Evolutionary conservation across 805 yeast species (phyloP).

Genomic region (Sugiyamaella qingdaonensis): DNA sequence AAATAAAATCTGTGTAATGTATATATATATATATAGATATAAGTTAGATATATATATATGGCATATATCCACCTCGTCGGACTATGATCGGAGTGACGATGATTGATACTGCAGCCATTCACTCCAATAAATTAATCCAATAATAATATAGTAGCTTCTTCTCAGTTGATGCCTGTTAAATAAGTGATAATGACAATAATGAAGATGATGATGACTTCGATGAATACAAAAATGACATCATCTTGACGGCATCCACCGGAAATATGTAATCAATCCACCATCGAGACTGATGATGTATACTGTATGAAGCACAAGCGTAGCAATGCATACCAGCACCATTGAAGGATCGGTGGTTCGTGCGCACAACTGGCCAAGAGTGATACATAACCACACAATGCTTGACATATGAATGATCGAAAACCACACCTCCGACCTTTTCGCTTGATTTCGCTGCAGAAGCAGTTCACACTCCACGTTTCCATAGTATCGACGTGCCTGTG

Average conservation of each 20-base stretch:
- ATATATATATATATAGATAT: too few relatives aligned
- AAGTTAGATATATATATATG: too few relatives aligned
- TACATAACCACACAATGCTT: neutral
- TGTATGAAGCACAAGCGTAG: neutral
- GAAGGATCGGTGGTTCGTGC: neutral
- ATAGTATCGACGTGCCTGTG: neutral
- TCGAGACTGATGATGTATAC: neutral
- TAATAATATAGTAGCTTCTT: too few relatives aligned
- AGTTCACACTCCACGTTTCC: neutral
- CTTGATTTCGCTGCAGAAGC: neutral
- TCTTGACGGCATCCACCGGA: slow-evolving; percentile 1
- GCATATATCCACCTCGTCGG: too few relatives aligned
- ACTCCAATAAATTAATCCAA: too few relatives aligned
- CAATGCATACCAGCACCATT: neutral
- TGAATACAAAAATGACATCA: neutral
- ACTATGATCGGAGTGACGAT: too few relatives aligned
- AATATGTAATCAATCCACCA: neutral
- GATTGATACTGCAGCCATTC: too few relatives aligned
- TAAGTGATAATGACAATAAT: too few relatives aligned
- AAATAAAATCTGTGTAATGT: too few relatives aligned
- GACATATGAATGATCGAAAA: neutral
- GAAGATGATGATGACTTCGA: too few relatives aligned
- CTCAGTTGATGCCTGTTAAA: too few relatives aligned
- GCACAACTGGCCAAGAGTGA: neutral
- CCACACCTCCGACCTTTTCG: neutral